Evolutionary conservation across 2,329 filamentous ascomycete genomes (phyloP), one percentile per base, ranked within the genome.

Genomic region (Neonectria neomacrospora): DNA sequence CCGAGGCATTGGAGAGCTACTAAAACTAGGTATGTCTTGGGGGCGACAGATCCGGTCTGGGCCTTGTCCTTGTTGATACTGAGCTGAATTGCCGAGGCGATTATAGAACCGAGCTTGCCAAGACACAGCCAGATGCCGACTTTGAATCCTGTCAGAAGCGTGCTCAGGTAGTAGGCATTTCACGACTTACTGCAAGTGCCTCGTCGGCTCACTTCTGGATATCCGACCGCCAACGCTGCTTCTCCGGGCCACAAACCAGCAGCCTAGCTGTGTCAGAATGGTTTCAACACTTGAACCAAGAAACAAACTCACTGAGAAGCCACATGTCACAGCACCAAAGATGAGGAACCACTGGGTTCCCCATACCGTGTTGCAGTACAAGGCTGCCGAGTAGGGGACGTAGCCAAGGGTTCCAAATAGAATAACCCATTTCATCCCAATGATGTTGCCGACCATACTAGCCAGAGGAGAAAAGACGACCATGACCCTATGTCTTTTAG

Each of bases 1-100:
- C 69, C 69, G 0, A 71, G 69, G 2, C 68, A 71, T 47, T 71
- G 69, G 0, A 41, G 9, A 3, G 39, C 39, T 9, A 41, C 18
- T 20, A 41, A 7, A 20, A 20, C 39, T 9, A 41, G n/a, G n/a
- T 41, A 41, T n/a, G 39, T 41, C 8, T 20, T 41, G 7, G 39
- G 39, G 18, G n/a, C 18, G 18, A 41, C 39, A 11, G 16, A 8
- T 20, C 39, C 39, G 16, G 16, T n/a, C 16, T 20, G 16, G 8
- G 39, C 16, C 2, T 41, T 9, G 4, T 41, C 8, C 16, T 18
- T 20, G 39, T 41, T 41, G 39, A 41, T n/a, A 5, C 39, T 9
- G 3, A 41, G 10, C 39, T 41, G 39, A 20, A 41, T 11, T 20
- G 39, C 7, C 3, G 16, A 18, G 16, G 16, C 39, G 1, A 41